phyloP scores from a whole-genome alignment of 805 yeast genomes.

The Naumovozyma baii region DNA sequence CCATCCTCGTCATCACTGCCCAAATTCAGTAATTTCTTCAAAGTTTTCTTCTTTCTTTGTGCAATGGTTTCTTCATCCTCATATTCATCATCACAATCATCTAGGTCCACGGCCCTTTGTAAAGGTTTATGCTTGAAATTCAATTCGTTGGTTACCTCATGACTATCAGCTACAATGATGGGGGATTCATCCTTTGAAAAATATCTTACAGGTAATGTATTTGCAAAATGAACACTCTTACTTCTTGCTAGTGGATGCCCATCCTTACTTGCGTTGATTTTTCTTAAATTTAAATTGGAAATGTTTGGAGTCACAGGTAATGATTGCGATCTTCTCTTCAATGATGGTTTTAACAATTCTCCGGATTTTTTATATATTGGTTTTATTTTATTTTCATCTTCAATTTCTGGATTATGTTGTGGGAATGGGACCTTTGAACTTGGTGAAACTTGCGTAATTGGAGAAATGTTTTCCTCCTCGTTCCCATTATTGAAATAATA shows the following conservation, averaged over 20 bases:
- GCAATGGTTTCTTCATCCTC: neutral
- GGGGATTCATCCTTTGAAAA: constrained; percentile 71
- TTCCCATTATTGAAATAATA: neutral
- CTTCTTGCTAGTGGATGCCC: constrained; percentile 32
- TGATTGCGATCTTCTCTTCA: constrained; percentile 32
- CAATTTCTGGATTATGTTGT: neutral
- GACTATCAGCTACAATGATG: constrained; percentile 40
- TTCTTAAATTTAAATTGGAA: neutral
- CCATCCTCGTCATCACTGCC: neutral
- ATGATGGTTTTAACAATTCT: constrained; percentile 45
- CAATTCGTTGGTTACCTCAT: constrained; percentile 11
- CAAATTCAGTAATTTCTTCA: constrained; percentile 1
- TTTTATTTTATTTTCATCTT: neutral
- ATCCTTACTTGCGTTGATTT: neutral
- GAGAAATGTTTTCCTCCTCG: neutral
- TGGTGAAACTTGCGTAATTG: neutral
- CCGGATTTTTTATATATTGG: constrained; percentile 74
- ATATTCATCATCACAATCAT: neutral
- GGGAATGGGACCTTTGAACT: neutral
- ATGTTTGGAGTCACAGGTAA: constrained; percentile 30
- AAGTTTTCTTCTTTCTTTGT: neutral
- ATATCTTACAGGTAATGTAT: constrained; percentile 57
- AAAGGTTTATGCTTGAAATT: constrained; percentile 17
- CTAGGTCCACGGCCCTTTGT: neutral
- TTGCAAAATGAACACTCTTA: constrained; percentile 75